phyloP scores from a whole-genome alignment of 495 filamentous ascomycete genomes.

The Aspergillus saccharolyticus region DNA sequence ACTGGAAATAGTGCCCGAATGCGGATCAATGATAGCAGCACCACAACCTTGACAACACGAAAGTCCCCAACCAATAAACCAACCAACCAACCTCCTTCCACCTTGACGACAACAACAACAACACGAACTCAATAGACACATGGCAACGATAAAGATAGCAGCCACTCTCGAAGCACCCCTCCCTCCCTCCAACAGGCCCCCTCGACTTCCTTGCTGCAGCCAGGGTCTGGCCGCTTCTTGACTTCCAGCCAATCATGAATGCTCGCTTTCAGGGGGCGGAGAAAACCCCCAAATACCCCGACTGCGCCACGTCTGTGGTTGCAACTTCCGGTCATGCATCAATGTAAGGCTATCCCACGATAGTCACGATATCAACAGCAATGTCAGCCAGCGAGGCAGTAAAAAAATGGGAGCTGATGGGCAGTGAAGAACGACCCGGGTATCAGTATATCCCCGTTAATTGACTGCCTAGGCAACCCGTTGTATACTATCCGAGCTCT shows the following conservation, averaged over 20 bases:
- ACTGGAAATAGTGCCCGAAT: not conserved
- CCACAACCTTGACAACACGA: not conserved
- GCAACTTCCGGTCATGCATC: conserved; percentile 1
- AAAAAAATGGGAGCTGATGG: not conserved
- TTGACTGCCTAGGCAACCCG: not conserved
- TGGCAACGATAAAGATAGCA: conserved; percentile 15
- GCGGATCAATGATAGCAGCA: not conserved
- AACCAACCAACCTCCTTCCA: not conserved
- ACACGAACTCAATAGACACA: conserved; percentile 2
- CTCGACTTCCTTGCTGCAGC: conserved; percentile 11
- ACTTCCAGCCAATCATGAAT: conserved; percentile 10
- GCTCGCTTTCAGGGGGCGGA: conserved; percentile 2
- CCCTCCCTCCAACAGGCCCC: not conserved
- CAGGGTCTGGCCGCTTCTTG: conserved; percentile 10
- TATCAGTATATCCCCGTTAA: not conserved
- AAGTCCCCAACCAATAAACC: not conserved
- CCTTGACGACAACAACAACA: conserved; percentile 1
- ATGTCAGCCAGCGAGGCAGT: not conserved
- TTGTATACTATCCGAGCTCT: not conserved
- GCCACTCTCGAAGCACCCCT: not conserved
- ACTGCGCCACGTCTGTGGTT: conserved; percentile 11
- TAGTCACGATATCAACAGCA: not conserved
- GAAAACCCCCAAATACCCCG: not conserved
- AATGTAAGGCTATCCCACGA: not conserved
- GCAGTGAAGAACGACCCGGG: not conserved